Evolutionary conservation across 352 stramenopile genomes (phyloP).

Genomic region (Pythium apleroticum): DNA sequence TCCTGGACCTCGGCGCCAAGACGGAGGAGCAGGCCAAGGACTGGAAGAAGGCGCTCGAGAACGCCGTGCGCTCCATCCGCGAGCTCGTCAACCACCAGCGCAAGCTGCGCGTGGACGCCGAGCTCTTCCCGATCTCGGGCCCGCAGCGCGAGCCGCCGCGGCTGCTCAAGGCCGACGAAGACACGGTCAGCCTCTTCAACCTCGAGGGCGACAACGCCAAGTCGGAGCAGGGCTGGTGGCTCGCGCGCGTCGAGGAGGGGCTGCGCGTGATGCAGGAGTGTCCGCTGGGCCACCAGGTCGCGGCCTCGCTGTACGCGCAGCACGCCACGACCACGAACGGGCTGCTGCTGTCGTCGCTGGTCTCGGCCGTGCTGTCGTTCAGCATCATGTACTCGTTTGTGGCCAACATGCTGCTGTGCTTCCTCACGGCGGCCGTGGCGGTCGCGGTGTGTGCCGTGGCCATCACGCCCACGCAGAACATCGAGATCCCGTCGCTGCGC

Average conservation of each 20-base stretch:
- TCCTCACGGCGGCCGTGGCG: constrained; percentile 59
- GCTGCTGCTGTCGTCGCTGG: constrained; percentile 58
- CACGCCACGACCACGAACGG: constrained; percentile 77
- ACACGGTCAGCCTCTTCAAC: constrained; percentile 86
- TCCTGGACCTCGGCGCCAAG: constrained; percentile 85
- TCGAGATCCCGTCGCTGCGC: constrained; percentile 84
- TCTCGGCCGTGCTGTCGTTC: constrained; percentile 75
- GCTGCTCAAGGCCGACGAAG: constrained; percentile 77
- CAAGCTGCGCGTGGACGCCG: constrained; percentile 75
- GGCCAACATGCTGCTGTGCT: constrained; percentile 80
- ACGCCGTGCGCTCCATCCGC: constrained; percentile 70
- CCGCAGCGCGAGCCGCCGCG: constrained; percentile 61
- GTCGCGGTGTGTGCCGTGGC: constrained; percentile 70
- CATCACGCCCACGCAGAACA: constrained; percentile 60
- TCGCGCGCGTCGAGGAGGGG: constrained; percentile 78
- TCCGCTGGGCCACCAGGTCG: constrained; percentile 73
- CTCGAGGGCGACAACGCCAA: constrained; percentile 83
- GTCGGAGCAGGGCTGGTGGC: constrained; percentile 84
- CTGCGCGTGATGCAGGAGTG: constrained; percentile 88
- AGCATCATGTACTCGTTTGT: constrained; percentile 88
- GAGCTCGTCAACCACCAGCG: constrained; percentile 74
- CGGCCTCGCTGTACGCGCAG: constrained; percentile 78
- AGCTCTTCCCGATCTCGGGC: constrained; percentile 54
- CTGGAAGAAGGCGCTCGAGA: constrained; percentile 81
- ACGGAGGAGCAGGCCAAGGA: constrained; percentile 78